Percentiles rank a stretch among this genome's conserved stretches.
Conservation (phyloP, 2,329 filamentous ascomycete species). For the Cladosporium sphaerospermum region DNA sequence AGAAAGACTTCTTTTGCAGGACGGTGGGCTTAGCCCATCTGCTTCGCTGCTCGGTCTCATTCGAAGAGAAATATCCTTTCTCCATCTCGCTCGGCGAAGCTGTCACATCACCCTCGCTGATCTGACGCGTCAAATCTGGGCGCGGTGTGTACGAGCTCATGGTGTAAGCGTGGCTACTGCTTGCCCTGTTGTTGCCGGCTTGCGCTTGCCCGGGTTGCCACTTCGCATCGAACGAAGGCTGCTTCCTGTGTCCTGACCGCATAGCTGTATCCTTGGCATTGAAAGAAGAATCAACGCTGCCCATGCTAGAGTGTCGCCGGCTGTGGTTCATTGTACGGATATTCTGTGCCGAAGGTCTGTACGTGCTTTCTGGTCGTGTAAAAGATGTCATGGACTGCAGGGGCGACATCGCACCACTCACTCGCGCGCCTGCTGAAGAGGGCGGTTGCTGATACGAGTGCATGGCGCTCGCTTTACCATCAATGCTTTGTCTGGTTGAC, state of each 20-base stretch:
- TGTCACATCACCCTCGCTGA: neutral
- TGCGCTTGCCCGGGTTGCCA: conserved; percentile 38
- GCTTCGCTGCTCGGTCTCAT: conserved; percentile 69
- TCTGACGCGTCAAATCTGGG: conserved; percentile 3
- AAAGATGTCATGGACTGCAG: conserved; percentile 29
- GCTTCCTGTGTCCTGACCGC: conserved; percentile 45
- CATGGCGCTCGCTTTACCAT: conserved; percentile 14
- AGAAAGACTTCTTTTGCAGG: conserved; percentile 58
- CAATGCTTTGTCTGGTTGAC: conserved; percentile 18
- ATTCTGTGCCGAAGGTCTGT: conserved; percentile 31
- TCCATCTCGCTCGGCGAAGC: conserved; percentile 57
- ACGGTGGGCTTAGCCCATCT: conserved; percentile 64
- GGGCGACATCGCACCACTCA: conserved; percentile 28
- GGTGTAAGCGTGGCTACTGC: conserved; percentile 15
- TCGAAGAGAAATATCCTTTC: conserved; percentile 87
- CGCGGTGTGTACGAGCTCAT: conserved; percentile 1
- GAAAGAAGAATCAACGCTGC: conserved; percentile 68
- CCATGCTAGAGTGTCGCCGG: conserved; percentile 80
- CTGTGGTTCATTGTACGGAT: conserved; percentile 62
- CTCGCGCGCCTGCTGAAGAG: conserved; percentile 28
- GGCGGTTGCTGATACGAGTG: conserved; percentile 10
- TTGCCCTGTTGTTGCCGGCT: neutral
- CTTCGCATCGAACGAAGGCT: conserved; percentile 52
- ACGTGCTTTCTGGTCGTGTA: conserved; percentile 26
- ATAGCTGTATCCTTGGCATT: conserved; percentile 16